Evolutionary conservation across 495 filamentous ascomycete genomes (phyloP).

Genomic region (Aspergillus hancockii): DNA sequence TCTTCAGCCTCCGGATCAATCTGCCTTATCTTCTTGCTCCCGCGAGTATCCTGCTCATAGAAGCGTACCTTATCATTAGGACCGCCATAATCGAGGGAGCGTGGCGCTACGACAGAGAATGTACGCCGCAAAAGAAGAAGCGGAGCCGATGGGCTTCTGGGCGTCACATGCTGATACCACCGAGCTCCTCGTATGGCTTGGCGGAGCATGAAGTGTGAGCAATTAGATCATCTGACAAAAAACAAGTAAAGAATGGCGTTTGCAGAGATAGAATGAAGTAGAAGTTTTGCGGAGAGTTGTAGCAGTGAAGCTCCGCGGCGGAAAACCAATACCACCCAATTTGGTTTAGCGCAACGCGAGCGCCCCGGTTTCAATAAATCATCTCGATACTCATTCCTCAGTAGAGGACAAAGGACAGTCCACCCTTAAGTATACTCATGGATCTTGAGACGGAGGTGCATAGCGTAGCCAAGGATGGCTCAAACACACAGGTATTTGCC

Average conservation of each 20-base stretch:
- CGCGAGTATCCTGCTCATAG: constrained; percentile 40
- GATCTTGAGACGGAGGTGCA: constrained; percentile 30
- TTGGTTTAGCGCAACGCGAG: constrained; percentile 37
- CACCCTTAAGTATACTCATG: background rate
- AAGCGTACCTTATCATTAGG: constrained; percentile 47
- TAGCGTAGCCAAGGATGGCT: constrained; percentile 31
- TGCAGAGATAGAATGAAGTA: constrained; percentile 6
- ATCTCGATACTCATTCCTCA: background rate
- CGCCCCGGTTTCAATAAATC: constrained; percentile 12
- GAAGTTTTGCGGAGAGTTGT: constrained; percentile 13
- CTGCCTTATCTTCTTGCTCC: constrained; percentile 36
- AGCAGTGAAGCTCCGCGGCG: constrained; percentile 19
- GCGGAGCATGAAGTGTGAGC: constrained; percentile 47
- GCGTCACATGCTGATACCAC: constrained; percentile 45
- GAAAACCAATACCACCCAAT: constrained; percentile 33
- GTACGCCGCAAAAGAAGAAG: constrained; percentile 25
- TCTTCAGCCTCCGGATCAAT: constrained; percentile 57
- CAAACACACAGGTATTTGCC: constrained; percentile 50
- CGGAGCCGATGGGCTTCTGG: constrained; percentile 31
- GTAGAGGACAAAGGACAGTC: background rate
- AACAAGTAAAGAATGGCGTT: constrained; percentile 11
- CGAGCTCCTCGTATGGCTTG: constrained; percentile 48
- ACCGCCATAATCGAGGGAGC: constrained; percentile 38
- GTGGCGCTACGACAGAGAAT: constrained; percentile 38
- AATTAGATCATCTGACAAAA: constrained; percentile 34